Evolutionary conservation across 306 rosid species (phyloP), one percentile per base, ranked within the genome.

Genomic region (Amphicarpaea edgeworthii): DNA sequence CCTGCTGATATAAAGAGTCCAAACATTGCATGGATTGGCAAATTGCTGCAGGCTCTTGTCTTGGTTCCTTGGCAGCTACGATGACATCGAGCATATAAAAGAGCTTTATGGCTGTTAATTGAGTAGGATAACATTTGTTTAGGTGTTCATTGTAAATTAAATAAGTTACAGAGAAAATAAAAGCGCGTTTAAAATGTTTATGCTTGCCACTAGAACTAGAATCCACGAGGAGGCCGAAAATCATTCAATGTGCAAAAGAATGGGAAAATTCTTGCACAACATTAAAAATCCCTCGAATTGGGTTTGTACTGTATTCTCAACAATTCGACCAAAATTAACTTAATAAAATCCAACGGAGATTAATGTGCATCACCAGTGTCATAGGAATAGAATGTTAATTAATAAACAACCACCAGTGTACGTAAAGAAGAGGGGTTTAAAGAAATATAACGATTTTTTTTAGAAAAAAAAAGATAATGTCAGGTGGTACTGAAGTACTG

Each of bases 41-140:
- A 51, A 68, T 28, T 73, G 86, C 88, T 91, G 86, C 88, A 93
- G 97, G 93, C 97, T 68, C 92, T 93, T 71, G 97, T 91, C 73
- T 80, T 90, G 85, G 87, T 91, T 85, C 98, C 98, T 93, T 12
- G 98, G 98, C 47, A 93, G 98, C 81, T 83, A 87, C 16, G 97
- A 91, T 70, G 97, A 93, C 72, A 85, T 93, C 1, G 93, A 89
- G 85, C 87, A 90, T 34, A 91, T 91, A 23, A 91, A 84, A 82
- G 88, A 81, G 47, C 92, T 90, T 47, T 90, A 93, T 19, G 47
- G 7, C 17, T 17, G 10, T 43, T 17, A 38, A 38, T 40, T 21
- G 16, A 32, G 32, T 41, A 10, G 58, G 24, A 20, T 10, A 26
- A 47, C 63, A 19, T 26, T 43, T 26, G 2, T 28, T 28, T n/a